phyloP scores from a whole-genome alignment of 169 alveolate species.

The Eimeria maxima region DNA sequence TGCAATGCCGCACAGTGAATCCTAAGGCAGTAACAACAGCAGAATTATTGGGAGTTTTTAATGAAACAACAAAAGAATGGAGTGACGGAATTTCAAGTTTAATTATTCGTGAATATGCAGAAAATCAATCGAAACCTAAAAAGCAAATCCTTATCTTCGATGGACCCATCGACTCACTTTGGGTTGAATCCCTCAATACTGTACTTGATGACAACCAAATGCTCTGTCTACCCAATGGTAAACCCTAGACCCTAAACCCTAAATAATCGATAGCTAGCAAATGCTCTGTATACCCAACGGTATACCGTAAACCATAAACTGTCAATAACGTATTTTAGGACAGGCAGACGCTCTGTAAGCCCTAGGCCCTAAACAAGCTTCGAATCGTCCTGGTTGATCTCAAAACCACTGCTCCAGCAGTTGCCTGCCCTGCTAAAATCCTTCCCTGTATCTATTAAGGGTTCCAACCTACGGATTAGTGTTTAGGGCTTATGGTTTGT shows the following conservation, averaged over 20 bases:
- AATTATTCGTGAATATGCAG: background rate
- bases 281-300: background rate
- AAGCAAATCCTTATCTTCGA: constrained; percentile 95
- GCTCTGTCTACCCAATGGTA: constrained; percentile 95
- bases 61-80: constrained; percentile 97
- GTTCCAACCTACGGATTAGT: background rate
- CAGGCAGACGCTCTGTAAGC: background rate
- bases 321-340: too few relatives aligned
- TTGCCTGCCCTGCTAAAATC: too few relatives aligned
- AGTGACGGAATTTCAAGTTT: constrained; percentile 95
- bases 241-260: background rate
- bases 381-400: background rate
- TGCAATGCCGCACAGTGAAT: constrained; percentile 93
- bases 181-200: constrained; percentile 98
- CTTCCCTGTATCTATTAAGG: background rate
- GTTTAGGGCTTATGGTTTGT: background rate
- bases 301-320: background rate
- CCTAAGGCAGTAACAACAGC: constrained; percentile 97
- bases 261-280: too few relatives aligned
- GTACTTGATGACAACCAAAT: constrained; percentile 98
- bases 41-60: constrained; percentile 97
- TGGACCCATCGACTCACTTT: constrained; percentile 98
- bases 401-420: too few relatives aligned
- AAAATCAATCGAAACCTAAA: constrained; percentile 85
- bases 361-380: background rate